Percentiles rank a stretch among this genome's conserved stretches.
Evolutionary conservation across 2,329 filamentous ascomycete species (phyloP).

Genomic region (Neonectria ditissima): DNA sequence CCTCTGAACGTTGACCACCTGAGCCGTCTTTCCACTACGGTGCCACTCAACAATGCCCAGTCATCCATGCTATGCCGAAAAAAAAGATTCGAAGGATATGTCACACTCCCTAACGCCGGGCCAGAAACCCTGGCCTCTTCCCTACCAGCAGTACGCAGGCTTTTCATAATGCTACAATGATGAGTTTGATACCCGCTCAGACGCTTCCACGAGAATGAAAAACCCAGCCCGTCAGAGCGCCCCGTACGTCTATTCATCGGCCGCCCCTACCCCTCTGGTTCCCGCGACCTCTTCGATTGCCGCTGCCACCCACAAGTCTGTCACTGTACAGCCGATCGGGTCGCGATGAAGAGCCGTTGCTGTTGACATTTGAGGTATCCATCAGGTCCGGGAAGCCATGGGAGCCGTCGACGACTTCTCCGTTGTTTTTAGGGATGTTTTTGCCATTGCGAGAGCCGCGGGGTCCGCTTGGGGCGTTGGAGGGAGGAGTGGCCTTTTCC

Average conservation of each 20-base stretch:
- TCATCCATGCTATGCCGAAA: not conserved
- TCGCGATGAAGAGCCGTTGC: slow-evolving; percentile 36
- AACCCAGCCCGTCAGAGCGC: not conserved
- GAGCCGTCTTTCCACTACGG: not conserved
- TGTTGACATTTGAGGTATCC: slow-evolving; percentile 42
- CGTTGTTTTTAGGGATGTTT: slow-evolving; percentile 41
- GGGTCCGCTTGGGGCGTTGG: slow-evolving; percentile 49
- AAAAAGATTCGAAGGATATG: slow-evolving; percentile 6
- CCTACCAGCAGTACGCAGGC: slow-evolving; percentile 3
- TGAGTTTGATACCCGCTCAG: not conserved
- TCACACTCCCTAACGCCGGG: slow-evolving; percentile 37
- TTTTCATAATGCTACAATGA: slow-evolving; percentile 31
- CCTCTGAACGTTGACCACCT: not conserved
- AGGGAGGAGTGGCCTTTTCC: slow-evolving; percentile 43
- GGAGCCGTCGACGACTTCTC: slow-evolving; percentile 64
- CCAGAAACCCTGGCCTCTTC: slow-evolving; percentile 16
- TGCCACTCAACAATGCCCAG: not conserved
- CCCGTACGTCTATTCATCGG: slow-evolving; percentile 26
- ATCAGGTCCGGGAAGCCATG: slow-evolving; percentile 66
- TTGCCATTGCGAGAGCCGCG: slow-evolving; percentile 43
- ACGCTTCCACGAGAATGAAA: not conserved
- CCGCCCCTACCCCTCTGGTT: slow-evolving; percentile 41
- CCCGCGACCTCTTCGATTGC: slow-evolving; percentile 45
- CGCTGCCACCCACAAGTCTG: slow-evolving; percentile 48
- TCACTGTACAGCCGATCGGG: slow-evolving; percentile 66